A percentile compares a stretch with the other conserved stretches of the same genome.
Evolutionary conservation across 2,329 filamentous ascomycete species (phyloP).

Genomic region (Aspergillus awamori): DNA sequence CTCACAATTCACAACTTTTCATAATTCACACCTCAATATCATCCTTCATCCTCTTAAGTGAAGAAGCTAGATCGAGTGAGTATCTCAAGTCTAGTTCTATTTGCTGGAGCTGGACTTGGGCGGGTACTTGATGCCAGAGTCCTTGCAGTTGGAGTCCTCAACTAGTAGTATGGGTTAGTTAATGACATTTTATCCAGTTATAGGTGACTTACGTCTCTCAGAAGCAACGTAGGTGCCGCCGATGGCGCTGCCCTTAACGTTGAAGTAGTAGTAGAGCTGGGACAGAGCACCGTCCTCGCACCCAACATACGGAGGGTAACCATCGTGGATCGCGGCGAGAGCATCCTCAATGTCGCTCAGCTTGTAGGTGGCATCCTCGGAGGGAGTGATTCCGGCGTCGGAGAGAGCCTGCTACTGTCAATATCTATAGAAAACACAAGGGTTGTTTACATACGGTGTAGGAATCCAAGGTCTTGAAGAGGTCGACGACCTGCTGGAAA

Average conservation of each 20-base stretch:
- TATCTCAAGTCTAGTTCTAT: neutral
- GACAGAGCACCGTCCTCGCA: slow-evolving; percentile 54
- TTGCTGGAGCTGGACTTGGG: slow-evolving; percentile 52
- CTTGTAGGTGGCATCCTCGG: slow-evolving; percentile 54
- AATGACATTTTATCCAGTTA: neutral
- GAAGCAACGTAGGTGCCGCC: slow-evolving; percentile 63
- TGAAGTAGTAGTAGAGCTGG: slow-evolving; percentile 59
- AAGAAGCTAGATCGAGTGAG: neutral
- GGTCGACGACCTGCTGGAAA: slow-evolving; percentile 57
- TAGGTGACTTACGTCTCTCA: slow-evolving; percentile 46
- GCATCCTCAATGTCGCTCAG: slow-evolving; percentile 55
- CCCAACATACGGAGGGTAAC: slow-evolving; percentile 54
- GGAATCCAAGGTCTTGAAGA: slow-evolving; percentile 60
- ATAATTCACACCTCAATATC: neutral
- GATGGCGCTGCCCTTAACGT: slow-evolving; percentile 60
- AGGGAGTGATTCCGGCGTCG: slow-evolving; percentile 59
- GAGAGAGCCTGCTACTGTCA: slow-evolving; percentile 50
- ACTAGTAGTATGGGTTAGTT: slow-evolving; percentile 22
- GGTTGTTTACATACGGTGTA: slow-evolving; percentile 47
- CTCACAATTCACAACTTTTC: neutral
- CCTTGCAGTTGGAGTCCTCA: slow-evolving; percentile 61
- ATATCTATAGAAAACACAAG: neutral
- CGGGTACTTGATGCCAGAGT: slow-evolving; percentile 64
- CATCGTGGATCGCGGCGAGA: slow-evolving; percentile 51
- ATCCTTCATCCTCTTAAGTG: neutral